Percentiles rank a stretch among this genome's conserved stretches.
phyloP scores from a whole-genome alignment of 805 yeast species.

The Ogataea trehaloabstinens region DNA sequence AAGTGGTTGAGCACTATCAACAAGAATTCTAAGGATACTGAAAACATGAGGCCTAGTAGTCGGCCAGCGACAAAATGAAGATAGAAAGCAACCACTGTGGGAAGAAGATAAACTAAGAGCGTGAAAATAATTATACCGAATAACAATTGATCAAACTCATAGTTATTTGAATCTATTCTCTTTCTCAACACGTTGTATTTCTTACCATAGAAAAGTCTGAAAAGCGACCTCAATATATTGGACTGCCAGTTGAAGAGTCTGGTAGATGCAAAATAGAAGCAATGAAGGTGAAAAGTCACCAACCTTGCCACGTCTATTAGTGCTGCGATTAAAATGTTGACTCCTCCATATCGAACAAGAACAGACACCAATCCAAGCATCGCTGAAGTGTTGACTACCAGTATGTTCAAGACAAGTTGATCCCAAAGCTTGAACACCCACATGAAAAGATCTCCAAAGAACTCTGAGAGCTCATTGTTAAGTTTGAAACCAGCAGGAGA shows the following conservation, averaged over 20 bases:
- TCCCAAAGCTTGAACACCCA: slow-evolving; percentile 82
- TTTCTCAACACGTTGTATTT: slow-evolving; percentile 80
- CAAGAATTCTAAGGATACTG: slow-evolving; percentile 54
- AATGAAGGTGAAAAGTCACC: slow-evolving; percentile 66
- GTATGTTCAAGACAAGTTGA: slow-evolving; percentile 13
- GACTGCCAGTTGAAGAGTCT: slow-evolving; percentile 77
- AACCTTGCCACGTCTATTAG: slow-evolving; percentile 62
- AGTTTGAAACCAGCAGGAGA: slow-evolving; percentile 94
- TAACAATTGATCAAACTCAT: slow-evolving; percentile 81
- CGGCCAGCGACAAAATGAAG: slow-evolving; percentile 64
- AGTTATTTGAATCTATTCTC: slow-evolving; percentile 82
- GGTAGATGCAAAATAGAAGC: slow-evolving; percentile 78
- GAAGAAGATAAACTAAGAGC: slow-evolving; percentile 70
- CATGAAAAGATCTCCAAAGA: slow-evolving; percentile 79
- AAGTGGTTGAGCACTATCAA: slow-evolving; percentile 73
- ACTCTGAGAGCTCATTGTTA: slow-evolving; percentile 79
- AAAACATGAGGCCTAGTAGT: slow-evolving; percentile 44
- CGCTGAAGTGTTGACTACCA: slow-evolving; percentile 12
- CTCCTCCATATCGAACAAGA: slow-evolving; percentile 43
- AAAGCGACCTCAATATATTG: slow-evolving; percentile 64
- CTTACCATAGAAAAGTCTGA: slow-evolving; percentile 84
- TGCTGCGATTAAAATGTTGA: slow-evolving; percentile 66
- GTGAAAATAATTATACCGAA: slow-evolving; percentile 89
- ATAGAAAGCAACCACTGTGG: slow-evolving; percentile 87
- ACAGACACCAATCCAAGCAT: slow-evolving; percentile 14